Conservation (phyloP, 371 early-diverging fungal species). For the Lichtheimia ramosa region DNA sequence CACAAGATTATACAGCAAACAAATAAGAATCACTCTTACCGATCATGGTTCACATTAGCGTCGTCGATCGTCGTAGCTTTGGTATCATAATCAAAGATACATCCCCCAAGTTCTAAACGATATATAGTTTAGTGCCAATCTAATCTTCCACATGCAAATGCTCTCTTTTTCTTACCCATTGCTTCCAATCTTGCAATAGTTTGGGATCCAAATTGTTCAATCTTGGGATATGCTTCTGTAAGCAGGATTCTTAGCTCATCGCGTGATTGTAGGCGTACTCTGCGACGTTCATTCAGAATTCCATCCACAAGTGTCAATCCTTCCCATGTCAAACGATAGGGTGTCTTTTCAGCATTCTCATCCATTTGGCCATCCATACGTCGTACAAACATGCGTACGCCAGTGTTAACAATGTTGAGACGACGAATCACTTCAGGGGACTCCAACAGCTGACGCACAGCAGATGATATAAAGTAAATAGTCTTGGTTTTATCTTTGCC, state of each 20-base stretch:
- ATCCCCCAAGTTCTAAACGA: slow-evolving; percentile 35
- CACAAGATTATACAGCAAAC: not conserved
- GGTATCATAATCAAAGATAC: slow-evolving; percentile 62
- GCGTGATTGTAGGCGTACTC: slow-evolving; percentile 25
- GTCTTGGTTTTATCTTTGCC: slow-evolving; percentile 63
- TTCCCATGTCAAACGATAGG: slow-evolving; percentile 79
- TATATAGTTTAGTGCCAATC: slow-evolving; percentile 16
- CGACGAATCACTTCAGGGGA: slow-evolving; percentile 59
- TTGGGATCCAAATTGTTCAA: slow-evolving; percentile 37
- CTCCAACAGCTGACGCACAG: slow-evolving; percentile 71
- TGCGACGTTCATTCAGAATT: slow-evolving; percentile 52
- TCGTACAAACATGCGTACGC: slow-evolving; percentile 82
- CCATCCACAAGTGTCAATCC: slow-evolving; percentile 70
- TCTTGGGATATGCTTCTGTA: slow-evolving; percentile 61
- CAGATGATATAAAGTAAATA: slow-evolving; percentile 78
- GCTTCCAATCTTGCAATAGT: slow-evolving; percentile 8
- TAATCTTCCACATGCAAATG: slow-evolving; percentile 3
- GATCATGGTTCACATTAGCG: not conserved
- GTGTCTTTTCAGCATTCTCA: slow-evolving; percentile 46
- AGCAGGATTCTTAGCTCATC: slow-evolving; percentile 57
- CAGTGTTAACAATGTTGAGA: slow-evolving; percentile 87
- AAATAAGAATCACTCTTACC: slow-evolving; percentile 5
- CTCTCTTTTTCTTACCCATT: slow-evolving; percentile 15
- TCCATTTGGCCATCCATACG: slow-evolving; percentile 51
- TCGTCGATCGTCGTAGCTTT: slow-evolving; percentile 9